These are phyloP conservation scores for Elongisporangium undulatum DNA, from an alignment of 352 stramenopile species.

Conservation along the genomic window DNA sequence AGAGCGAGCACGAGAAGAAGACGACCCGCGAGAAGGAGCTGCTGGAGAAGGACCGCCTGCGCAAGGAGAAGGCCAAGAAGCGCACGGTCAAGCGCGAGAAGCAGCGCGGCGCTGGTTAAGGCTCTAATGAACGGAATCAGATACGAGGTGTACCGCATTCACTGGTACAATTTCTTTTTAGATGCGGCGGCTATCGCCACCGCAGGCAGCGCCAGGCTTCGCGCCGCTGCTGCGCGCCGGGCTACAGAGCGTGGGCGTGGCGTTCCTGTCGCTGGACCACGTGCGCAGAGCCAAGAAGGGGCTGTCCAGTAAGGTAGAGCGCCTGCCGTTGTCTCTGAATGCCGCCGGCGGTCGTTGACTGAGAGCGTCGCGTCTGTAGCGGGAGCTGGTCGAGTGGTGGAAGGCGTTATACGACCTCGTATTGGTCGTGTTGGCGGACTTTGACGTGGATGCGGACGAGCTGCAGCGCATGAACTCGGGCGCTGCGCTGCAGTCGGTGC, in stretches of 20 bases:
- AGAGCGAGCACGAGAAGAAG: constrained; percentile 70
- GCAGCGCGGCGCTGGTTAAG: constrained; percentile 57
- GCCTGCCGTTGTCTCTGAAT: background rate
- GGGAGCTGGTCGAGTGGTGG: constrained; percentile 43
- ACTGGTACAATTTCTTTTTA: background rate
- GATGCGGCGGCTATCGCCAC: too few relatives aligned
- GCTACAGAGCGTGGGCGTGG: constrained; percentile 40
- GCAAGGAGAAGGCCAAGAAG: constrained; percentile 74
- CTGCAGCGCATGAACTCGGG: constrained; percentile 22
- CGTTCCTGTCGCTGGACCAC: constrained; percentile 45
- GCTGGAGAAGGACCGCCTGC: constrained; percentile 55
- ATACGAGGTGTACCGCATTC: background rate
- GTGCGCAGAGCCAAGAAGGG: constrained; percentile 63
- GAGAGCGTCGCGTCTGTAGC: constrained; percentile 17
- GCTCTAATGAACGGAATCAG: background rate
- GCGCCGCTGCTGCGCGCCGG: constrained; percentile 29
- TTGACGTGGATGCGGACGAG: constrained; percentile 38
- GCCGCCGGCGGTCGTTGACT: background rate
- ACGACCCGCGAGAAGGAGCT: constrained; percentile 67
- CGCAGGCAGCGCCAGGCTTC: constrained; percentile 25
- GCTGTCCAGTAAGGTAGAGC: background rate
- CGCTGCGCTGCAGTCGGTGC: constrained; percentile 10
- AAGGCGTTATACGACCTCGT: constrained; percentile 64
- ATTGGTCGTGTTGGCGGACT: constrained; percentile 52
- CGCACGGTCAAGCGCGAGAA: constrained; percentile 71